These are phyloP conservation scores for Grigorovia humatica DNA, from an alignment of 805 yeast species.

Conservation along the genomic window DNA sequence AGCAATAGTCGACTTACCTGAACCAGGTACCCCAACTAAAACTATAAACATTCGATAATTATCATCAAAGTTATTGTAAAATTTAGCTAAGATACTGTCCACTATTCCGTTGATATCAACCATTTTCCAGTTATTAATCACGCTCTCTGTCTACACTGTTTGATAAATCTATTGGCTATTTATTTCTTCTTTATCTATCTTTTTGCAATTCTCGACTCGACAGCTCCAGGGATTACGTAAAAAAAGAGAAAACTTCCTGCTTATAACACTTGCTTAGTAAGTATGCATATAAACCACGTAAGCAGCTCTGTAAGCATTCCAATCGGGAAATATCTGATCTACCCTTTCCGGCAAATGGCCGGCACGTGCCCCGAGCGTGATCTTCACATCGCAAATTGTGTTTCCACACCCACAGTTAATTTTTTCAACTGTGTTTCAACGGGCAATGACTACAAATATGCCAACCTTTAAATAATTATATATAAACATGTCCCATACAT, in stretches of 20 bases:
- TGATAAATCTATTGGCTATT: too few relatives aligned
- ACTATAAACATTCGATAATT: constrained; percentile 44
- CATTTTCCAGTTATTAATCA: constrained; percentile 9
- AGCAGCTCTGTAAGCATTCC: neutral
- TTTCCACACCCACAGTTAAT: neutral
- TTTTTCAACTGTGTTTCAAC: neutral
- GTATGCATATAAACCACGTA: too few relatives aligned
- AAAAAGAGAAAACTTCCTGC: too few relatives aligned
- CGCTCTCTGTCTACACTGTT: neutral
- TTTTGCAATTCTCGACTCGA: too few relatives aligned
- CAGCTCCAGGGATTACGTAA: too few relatives aligned
- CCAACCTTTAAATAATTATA: neutral
- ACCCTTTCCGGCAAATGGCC: neutral
- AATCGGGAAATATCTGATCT: neutral
- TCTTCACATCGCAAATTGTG: neutral
- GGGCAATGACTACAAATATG: neutral
- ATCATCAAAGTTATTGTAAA: constrained; percentile 14
- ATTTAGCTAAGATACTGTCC: constrained; percentile 23
- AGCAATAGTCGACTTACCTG: constrained; percentile 72
- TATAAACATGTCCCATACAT: neutral
- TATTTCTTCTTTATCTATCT: too few relatives aligned
- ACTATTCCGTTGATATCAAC: constrained; percentile 24
- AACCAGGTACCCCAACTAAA: constrained; percentile 73
- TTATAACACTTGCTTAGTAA: too few relatives aligned
- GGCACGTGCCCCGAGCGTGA: neutral